Evolutionary conservation across 2,329 filamentous ascomycete species (phyloP).

Genomic region (Fragosphaeria purpurea): DNA sequence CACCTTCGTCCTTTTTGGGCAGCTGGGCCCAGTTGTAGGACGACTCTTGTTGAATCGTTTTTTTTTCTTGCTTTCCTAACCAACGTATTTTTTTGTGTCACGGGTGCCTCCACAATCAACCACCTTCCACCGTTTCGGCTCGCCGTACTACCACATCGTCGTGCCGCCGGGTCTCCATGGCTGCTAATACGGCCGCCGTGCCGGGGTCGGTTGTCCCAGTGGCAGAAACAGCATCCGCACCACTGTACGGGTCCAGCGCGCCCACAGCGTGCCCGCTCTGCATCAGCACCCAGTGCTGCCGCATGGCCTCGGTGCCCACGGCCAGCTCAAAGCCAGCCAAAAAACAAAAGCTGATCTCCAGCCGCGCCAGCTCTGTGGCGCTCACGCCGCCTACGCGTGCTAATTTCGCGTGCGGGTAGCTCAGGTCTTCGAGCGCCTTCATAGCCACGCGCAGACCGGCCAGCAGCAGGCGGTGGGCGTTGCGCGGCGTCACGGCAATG

Average conservation of each 20-base stretch:
- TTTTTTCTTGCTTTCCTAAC: too few relatives aligned
- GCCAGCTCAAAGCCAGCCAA: slow-evolving; percentile 73
- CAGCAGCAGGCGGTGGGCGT: slow-evolving; percentile 76
- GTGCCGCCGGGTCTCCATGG: too few relatives aligned
- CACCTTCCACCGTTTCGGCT: too few relatives aligned
- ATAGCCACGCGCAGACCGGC: slow-evolving; percentile 79
- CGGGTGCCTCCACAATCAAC: too few relatives aligned
- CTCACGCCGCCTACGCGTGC: slow-evolving; percentile 83
- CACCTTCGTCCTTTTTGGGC: too few relatives aligned
- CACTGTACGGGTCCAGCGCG: slow-evolving; percentile 10
- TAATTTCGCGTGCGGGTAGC: slow-evolving; percentile 74
- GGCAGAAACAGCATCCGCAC: background rate
- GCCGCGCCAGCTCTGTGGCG: slow-evolving; percentile 65
- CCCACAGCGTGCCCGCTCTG: slow-evolving; percentile 17
- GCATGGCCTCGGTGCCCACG: slow-evolving; percentile 49
- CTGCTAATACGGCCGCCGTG: too few relatives aligned
- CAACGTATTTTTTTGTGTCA: too few relatives aligned
- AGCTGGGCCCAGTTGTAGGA: too few relatives aligned
- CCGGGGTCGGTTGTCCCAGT: too few relatives aligned
- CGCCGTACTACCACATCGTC: too few relatives aligned
- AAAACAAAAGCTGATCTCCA: slow-evolving; percentile 87
- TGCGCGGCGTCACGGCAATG: slow-evolving; percentile 71
- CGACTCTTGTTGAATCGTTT: too few relatives aligned
- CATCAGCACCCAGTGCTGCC: slow-evolving; percentile 58
- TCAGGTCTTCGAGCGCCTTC: slow-evolving; percentile 90